These are phyloP conservation scores for Apiospora phragmitis DNA, from an alignment of 2,329 filamentous ascomycete species.

Conservation along the genomic window DNA sequence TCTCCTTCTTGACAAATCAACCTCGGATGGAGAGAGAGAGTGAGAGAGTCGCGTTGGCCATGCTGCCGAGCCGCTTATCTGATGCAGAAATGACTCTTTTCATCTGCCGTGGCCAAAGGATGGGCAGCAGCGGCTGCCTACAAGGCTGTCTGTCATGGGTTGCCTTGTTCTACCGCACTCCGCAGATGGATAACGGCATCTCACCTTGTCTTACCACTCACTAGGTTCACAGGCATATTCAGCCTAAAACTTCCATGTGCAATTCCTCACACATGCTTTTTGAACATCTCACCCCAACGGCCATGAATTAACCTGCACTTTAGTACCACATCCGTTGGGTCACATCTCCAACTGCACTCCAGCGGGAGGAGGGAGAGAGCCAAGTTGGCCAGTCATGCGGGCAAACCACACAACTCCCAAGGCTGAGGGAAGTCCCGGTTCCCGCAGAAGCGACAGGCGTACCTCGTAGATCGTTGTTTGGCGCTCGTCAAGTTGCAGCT, in stretches of 20 bases:
- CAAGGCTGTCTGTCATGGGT: neutral
- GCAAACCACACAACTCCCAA: neutral
- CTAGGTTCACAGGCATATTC: neutral
- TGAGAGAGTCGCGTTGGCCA: neutral
- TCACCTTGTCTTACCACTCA: neutral
- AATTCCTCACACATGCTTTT: neutral
- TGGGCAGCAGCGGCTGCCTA: conserved; percentile 3
- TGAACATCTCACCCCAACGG: neutral
- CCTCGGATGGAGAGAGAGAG: too few relatives aligned
- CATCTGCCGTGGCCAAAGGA: neutral
- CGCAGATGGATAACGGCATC: neutral
- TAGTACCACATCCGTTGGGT: neutral
- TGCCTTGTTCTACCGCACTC: conserved; percentile 1
- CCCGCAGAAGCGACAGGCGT: neutral
- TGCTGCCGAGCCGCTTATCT: neutral
- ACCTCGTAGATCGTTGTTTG: neutral
- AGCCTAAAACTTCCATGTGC: neutral
- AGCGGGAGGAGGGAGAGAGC: neutral
- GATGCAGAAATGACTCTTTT: neutral
- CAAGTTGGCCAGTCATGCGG: neutral
- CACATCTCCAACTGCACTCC: neutral
- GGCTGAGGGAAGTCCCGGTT: neutral
- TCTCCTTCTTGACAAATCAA: neutral
- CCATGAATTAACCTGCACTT: neutral
- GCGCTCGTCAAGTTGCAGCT: conserved; percentile 1